Evolutionary conservation across 2,329 filamentous ascomycete species (phyloP).

Genomic region (Penicillium crustosum): DNA sequence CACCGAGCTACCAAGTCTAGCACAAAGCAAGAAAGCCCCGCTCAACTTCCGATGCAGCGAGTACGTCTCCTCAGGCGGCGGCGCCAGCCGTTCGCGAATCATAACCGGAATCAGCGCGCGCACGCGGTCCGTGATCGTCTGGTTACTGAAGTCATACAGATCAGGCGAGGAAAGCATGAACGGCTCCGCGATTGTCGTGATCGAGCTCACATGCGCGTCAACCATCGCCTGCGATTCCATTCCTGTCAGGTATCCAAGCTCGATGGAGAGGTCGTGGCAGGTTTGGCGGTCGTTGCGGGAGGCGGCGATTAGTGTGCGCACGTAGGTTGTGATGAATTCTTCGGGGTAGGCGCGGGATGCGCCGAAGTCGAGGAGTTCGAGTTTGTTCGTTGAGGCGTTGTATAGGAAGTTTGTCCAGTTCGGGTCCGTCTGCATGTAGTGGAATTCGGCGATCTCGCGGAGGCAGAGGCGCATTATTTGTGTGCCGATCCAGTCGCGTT

Average conservation of each 20-base stretch:
- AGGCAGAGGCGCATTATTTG: constrained; percentile 89
- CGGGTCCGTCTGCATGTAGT: constrained; percentile 98
- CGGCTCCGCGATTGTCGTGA: constrained; percentile 88
- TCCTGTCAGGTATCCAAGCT: constrained; percentile 88
- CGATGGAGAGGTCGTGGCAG: constrained; percentile 67
- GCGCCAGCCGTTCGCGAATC: constrained; percentile 82
- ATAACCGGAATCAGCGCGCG: constrained; percentile 86
- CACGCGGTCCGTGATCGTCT: constrained; percentile 95
- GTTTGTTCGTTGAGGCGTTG: constrained; percentile 67
- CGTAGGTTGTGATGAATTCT: constrained; percentile 76
- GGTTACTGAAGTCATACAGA: constrained; percentile 86
- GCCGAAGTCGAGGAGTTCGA: constrained; percentile 94
- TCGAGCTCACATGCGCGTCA: constrained; percentile 82
- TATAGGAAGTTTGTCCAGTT: constrained; percentile 99
- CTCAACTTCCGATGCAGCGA: constrained; percentile 92
- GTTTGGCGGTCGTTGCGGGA: constrained; percentile 64
- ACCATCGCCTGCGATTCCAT: constrained; percentile 83
- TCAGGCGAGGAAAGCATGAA: constrained; percentile 75
- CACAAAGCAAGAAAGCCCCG: constrained; percentile 90
- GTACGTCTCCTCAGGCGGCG: constrained; percentile 97
- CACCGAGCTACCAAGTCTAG: constrained; percentile 78
- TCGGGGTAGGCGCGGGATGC: constrained; percentile 83
- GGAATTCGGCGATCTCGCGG: constrained; percentile 90
- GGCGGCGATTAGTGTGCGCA: constrained; percentile 76
- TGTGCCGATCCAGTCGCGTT: constrained; percentile 94